phyloP scores from a whole-genome alignment of 306 rosid species.

The Macrotyloma uniflorum region DNA sequence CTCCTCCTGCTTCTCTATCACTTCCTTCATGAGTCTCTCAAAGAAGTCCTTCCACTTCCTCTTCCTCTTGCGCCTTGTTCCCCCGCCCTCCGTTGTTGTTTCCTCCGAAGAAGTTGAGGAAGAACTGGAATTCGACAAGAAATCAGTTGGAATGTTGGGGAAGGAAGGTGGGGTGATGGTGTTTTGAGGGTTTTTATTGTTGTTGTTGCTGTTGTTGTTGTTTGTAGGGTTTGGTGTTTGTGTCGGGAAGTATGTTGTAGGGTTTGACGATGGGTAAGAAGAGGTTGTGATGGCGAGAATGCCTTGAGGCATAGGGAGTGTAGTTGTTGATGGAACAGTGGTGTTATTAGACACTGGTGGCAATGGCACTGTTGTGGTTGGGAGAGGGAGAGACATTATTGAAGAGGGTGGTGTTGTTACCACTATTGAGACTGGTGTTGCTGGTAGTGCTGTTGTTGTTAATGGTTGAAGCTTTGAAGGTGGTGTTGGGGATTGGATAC shows the following conservation, averaged over 20 bases:
- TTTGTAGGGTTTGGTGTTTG: constrained; percentile 38
- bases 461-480: neutral
- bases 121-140: constrained; percentile 62
- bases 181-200: constrained; percentile 17
- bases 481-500: constrained; percentile 36
- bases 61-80: constrained; percentile 57
- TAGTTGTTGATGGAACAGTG: constrained; percentile 59
- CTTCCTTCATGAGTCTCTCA: constrained; percentile 74
- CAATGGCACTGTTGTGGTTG: constrained; percentile 28
- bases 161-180: constrained; percentile 35
- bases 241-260: constrained; percentile 43
- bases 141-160: constrained; percentile 38
- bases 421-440: constrained; percentile 38
- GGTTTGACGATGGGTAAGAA: constrained; percentile 44
- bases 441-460: constrained; percentile 6
- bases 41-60: constrained; percentile 94
- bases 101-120: constrained; percentile 79
- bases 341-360: neutral
- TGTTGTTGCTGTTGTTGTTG: neutral
- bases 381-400: neutral
- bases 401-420: neutral
- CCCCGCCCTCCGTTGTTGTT: constrained; percentile 35
- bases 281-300: constrained; percentile 39
- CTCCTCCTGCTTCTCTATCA: constrained; percentile 79
- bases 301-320: constrained; percentile 48